Conservation (phyloP, 768 basidiomycete species). For the Leccinum variicolor region DNA sequence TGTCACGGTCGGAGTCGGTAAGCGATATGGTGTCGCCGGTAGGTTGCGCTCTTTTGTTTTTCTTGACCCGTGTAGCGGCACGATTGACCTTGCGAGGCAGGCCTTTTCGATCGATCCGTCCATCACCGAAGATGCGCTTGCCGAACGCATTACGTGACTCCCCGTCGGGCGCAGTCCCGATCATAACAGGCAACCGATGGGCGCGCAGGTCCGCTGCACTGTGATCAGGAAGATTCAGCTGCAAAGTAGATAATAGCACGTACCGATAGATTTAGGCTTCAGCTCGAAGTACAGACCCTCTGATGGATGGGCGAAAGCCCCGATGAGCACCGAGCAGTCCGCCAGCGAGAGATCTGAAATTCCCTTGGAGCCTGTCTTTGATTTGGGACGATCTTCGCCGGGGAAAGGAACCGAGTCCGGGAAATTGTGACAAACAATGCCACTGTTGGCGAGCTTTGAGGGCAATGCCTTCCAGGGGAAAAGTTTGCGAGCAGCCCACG, state of each 20-base stretch:
- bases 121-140: not conserved
- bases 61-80: not conserved
- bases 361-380: conserved; percentile 1
- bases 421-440: not conserved
- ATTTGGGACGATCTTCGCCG: not conserved
- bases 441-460: not conserved
- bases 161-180: not conserved
- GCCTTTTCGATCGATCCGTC: not conserved
- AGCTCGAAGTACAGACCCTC: not conserved
- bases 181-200: not conserved
- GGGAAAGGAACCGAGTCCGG: not conserved
- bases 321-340: not conserved
- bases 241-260: not conserved
- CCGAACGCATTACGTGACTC: not conserved
- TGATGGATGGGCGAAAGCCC: not conserved
- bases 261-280: not conserved
- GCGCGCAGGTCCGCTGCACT: not conserved
- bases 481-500: not conserved
- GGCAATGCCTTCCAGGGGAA: conserved; percentile 9
- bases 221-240: not conserved
- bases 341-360: not conserved
- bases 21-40: not conserved
- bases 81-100: not conserved
- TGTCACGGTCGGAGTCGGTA: not conserved
- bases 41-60: not conserved